phyloP scores from a whole-genome alignment of 1,139 yeast genomes.

The Kurtzmaniella natalensis region DNA sequence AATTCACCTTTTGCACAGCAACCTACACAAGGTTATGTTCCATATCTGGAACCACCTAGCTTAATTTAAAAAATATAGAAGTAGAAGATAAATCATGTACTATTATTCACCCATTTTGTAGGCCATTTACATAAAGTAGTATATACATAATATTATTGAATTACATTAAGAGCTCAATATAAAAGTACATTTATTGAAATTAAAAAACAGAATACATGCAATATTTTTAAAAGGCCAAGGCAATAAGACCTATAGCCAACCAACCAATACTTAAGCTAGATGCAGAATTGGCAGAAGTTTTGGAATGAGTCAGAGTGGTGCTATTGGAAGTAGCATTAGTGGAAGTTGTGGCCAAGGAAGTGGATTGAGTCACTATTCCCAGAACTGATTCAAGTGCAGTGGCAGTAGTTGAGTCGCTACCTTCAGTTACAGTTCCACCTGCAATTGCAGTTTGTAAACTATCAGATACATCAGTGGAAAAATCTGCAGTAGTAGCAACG shows the following conservation, averaged over 20 bases:
- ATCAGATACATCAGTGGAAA: not conserved
- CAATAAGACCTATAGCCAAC: not conserved
- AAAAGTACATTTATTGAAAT: not conserved
- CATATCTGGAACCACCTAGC: constrained; percentile 19
- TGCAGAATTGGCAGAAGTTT: not conserved
- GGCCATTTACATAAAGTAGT: not conserved
- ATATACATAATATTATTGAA: not conserved
- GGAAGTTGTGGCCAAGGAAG: constrained; percentile 3
- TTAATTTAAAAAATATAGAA: constrained; percentile 17
- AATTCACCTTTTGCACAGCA: constrained; percentile 10
- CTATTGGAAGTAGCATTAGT: not conserved
- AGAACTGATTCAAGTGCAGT: constrained; percentile 5
- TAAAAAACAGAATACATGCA: not conserved
- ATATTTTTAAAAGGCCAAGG: too few species aligned
- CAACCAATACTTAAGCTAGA: not conserved
- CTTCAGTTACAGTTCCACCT: not conserved
- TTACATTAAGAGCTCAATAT: not conserved
- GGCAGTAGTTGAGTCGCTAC: not conserved
- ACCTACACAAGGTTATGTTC: constrained; percentile 7
- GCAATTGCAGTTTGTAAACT: not conserved
- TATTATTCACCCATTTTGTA: too few species aligned
- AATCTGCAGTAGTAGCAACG: not conserved
- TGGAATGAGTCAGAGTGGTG: too few species aligned
- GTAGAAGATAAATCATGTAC: not conserved
- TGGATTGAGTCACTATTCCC: not conserved